Evolutionary conservation across 768 basidiomycete genomes (phyloP), one percentile per base, ranked within the genome.

Genomic region (Psilocybe tampanensis): DNA sequence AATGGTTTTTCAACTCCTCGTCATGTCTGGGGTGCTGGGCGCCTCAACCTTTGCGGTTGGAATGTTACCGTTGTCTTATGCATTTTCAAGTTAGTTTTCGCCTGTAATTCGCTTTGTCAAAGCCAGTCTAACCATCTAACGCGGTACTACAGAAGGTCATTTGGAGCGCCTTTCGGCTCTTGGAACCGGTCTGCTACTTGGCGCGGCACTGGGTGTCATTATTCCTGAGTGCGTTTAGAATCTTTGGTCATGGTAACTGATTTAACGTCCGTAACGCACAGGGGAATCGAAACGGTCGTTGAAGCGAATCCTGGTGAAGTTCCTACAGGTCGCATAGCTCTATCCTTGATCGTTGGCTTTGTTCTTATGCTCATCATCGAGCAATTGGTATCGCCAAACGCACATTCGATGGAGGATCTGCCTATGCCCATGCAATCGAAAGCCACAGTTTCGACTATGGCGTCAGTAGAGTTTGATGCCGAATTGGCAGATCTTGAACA

Each of bases 161-260:
- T 61, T 75, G 39, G 75, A 80, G 57, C 71, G 76, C 71, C 74
- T 80, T 61, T 74, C 72, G 8, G 81, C 82, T 42, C 68, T 93
- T 15, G 90, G 92, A 11, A 90, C 90, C 8, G 95, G 95, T 11
- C 75, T 98, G 11, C 79, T 98, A 17, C 80, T 97, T 13, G 95
- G 95, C 3, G 89, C 95, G 2, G 94, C 93, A 0, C 73, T 98
- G 60, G 92, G 92, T 12, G 86, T 98, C 22, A 93, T 98, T 60
- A 88, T 98, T 51, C 95, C 96, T 34, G 95, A 97, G 90, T 95
- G 72, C 70, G 90, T 29, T 7, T 21, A 21, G 42, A 23, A 26
- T 15, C 15, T 15, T 54, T 11, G 8, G 36, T 18, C 2, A 9
- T 42, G 15, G n/a, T 47, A 26, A 19, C 19, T 43, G 8, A 23